Evolutionary conservation across 2,329 filamentous ascomycete species (phyloP).

Genomic region (Pseudogymnoascus sp.): DNA sequence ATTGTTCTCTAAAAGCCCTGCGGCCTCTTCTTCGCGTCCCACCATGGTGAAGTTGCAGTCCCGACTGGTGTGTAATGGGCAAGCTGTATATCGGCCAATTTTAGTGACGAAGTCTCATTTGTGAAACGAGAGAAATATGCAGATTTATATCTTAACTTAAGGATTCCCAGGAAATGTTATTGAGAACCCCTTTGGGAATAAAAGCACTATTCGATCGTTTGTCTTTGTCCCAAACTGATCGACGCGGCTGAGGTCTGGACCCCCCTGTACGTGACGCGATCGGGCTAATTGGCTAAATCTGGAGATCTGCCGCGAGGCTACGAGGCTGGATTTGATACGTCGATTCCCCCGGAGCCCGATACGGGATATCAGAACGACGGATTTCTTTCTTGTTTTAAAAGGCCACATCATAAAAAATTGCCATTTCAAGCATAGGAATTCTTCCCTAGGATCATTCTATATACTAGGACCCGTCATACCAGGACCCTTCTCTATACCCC

Average conservation of each 20-base stretch:
- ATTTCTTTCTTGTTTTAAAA: background rate
- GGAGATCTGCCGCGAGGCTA: background rate
- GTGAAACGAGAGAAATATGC: background rate
- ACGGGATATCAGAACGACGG: background rate
- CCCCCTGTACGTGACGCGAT: background rate
- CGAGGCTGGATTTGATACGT: background rate
- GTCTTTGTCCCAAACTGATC: background rate
- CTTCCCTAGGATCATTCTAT: background rate
- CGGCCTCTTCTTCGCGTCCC: constrained; percentile 24
- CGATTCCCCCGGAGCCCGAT: background rate
- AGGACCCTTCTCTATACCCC: background rate
- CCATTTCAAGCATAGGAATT: background rate
- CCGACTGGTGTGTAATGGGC: background rate
- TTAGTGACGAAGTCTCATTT: background rate
- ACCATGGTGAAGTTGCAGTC: constrained; percentile 19
- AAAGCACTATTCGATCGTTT: background rate
- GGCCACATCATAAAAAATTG: background rate
- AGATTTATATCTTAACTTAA: background rate
- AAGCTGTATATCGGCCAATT: background rate
- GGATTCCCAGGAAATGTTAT: background rate
- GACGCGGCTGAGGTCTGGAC: background rate
- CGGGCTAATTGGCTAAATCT: background rate
- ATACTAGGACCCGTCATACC: background rate
- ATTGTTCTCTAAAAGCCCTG: constrained; percentile 21
- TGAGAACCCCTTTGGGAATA: constrained; percentile 1